These are phyloP conservation scores for Phytopythium chamaehyphon DNA, from an alignment of 352 stramenopile species.

Conservation along the genomic window DNA sequence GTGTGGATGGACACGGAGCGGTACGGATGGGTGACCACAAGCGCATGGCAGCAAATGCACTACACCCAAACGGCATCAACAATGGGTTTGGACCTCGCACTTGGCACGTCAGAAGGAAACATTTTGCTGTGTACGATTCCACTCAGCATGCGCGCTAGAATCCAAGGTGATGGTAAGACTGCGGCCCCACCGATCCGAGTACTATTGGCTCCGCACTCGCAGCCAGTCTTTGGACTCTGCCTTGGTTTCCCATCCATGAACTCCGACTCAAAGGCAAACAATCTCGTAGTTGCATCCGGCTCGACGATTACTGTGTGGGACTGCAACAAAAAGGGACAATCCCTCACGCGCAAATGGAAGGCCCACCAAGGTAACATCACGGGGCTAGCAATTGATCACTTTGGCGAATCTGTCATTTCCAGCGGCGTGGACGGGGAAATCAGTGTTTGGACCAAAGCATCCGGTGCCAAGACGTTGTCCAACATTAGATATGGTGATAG, in stretches of 20 bases:
- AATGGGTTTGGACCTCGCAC: slow-evolving; percentile 29
- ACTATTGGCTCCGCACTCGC: slow-evolving; percentile 45
- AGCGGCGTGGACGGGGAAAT: slow-evolving; percentile 58
- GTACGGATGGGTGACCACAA: slow-evolving; percentile 64
- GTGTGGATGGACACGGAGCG: slow-evolving; percentile 68
- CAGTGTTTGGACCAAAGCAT: slow-evolving; percentile 54
- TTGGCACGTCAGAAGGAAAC: slow-evolving; percentile 62
- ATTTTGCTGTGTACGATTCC: slow-evolving; percentile 46
- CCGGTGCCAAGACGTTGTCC: slow-evolving; percentile 24
- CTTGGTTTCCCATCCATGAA: slow-evolving; percentile 50
- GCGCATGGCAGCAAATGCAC: slow-evolving; percentile 68
- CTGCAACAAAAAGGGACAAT: slow-evolving; percentile 40
- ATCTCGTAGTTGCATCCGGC: slow-evolving; percentile 58
- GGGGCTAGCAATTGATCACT: slow-evolving; percentile 51
- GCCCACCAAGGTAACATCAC: slow-evolving; percentile 73
- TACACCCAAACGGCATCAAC: slow-evolving; percentile 11
- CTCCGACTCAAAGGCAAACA: slow-evolving; percentile 41
- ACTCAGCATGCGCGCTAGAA: slow-evolving; percentile 11
- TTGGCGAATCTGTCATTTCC: slow-evolving; percentile 60
- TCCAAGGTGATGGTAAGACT: slow-evolving; percentile 10
- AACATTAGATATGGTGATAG: not conserved
- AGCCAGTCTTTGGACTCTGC: slow-evolving; percentile 58
- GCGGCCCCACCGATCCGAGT: slow-evolving; percentile 32
- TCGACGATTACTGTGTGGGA: slow-evolving; percentile 74
- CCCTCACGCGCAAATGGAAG: slow-evolving; percentile 38